Base-by-base conservation (phyloP, 2,329 filamentous ascomycete genomes). In the Ophiostoma quercus region DNA sequence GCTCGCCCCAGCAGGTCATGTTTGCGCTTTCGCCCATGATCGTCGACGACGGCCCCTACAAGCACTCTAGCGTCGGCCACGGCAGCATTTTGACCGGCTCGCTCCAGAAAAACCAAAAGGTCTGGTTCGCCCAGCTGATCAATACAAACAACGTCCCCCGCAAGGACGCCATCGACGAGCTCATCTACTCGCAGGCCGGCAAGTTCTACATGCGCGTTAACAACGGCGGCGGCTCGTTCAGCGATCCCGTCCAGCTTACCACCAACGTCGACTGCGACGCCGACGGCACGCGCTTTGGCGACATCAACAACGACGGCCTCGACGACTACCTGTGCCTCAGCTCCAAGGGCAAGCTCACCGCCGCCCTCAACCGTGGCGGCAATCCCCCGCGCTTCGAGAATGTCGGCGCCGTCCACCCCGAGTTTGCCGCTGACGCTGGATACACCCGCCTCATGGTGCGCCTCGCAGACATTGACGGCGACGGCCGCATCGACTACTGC, bases 401-500 rank as follows among this genome's bases (percentile, higher is more conserved):
- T 19, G 9, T 60, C 22, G 63, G 63, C 32, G n/a, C 32, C 9
- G 12, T 67, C 47, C 12, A 16, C 19, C 9, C 19, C 43, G 37
- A 47, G 63, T 51, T 32, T n/a, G 7, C 62, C 25, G 25, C 25
- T 2, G 25, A 29, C 16, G 29, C 2, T 1, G 32, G 29, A 29
- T 69, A 69, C 60, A 54, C 22, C 7, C 39, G 22, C 54, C 37
- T n/a, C 32, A 22, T 22, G 16, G 57, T 66, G 12, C 32, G 63
- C 25, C 7, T 71, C 11, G 67, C 16, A 5, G 70, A 71, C 60
- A 68, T 71, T 14, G 71, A 71, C 25, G 77, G 76, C 2, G 72
- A 76, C 32, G 71, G 70, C 1, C 67, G 70, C n/a, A 54, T 37
- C n/a, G 70, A 71, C 67, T 77, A 3, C 66, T 70, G 69, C 14